These are phyloP conservation scores for Alternaria burnsii DNA, from an alignment of 2,329 filamentous ascomycete species.

Conservation along the genomic window DNA sequence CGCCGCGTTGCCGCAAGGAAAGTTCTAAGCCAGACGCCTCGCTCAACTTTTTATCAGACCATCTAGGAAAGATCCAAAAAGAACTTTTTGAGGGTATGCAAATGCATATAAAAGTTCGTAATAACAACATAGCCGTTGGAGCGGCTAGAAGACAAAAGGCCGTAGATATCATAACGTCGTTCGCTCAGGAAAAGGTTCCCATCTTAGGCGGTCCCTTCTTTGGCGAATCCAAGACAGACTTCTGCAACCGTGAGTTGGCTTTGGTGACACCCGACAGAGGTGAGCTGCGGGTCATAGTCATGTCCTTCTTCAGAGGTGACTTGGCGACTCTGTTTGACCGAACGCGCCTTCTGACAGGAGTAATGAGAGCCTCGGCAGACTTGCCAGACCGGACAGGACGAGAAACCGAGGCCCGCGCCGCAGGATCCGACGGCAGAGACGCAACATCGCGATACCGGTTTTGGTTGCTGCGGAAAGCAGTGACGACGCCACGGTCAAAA, in stretches of 20 bases:
- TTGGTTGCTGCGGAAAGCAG: slow-evolving; percentile 52
- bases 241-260: slow-evolving; percentile 36
- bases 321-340: slow-evolving; percentile 38
- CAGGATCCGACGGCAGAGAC: slow-evolving; percentile 48
- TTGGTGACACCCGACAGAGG: slow-evolving; percentile 44
- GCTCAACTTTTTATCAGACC: slow-evolving; percentile 33
- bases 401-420: slow-evolving; percentile 47
- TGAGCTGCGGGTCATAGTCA: slow-evolving; percentile 32
- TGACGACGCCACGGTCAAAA: slow-evolving; percentile 61
- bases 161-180: slow-evolving; percentile 51
- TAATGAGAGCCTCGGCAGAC: slow-evolving; percentile 51
- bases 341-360: slow-evolving; percentile 49
- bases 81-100: slow-evolving; percentile 40
- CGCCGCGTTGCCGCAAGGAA: slow-evolving; percentile 16
- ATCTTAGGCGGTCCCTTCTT: slow-evolving; percentile 40
- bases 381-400: slow-evolving; percentile 50
- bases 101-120: slow-evolving; percentile 37
- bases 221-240: slow-evolving; percentile 38
- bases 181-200: slow-evolving; percentile 29
- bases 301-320: slow-evolving; percentile 30
- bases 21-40: slow-evolving; percentile 8
- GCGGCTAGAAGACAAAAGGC: slow-evolving; percentile 36
- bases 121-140: slow-evolving; percentile 34
- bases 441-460: slow-evolving; percentile 50
- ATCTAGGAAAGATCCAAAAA: slow-evolving; percentile 28